Evolutionary conservation across 139 green algal genomes (phyloP).

Genomic region (Volvox reticuliferus): DNA sequence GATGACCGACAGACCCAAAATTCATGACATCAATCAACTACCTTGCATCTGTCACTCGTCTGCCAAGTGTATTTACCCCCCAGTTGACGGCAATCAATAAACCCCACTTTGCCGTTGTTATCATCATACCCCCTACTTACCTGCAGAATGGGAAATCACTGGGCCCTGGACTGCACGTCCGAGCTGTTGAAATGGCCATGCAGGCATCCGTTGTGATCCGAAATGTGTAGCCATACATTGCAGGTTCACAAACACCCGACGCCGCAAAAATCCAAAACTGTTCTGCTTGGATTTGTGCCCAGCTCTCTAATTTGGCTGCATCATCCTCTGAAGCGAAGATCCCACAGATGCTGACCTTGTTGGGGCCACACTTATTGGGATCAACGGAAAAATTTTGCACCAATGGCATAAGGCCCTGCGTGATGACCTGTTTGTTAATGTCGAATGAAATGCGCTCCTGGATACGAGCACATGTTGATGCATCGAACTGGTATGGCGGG

Average conservation of each 20-base stretch:
- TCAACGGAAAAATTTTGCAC: background rate
- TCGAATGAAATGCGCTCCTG: background rate
- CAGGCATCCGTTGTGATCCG: background rate
- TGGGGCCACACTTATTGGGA: background rate
- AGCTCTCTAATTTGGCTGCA: background rate
- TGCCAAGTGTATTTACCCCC: no score
- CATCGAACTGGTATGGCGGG: background rate
- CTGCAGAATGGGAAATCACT: background rate
- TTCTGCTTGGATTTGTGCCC: background rate
- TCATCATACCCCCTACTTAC: background rate
- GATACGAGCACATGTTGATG: background rate
- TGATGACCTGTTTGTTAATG: background rate
- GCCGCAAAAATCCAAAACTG: background rate
- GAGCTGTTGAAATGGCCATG: background rate
- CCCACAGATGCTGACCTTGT: background rate
- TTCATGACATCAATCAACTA: no score
- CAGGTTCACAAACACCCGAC: background rate
- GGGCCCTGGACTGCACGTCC: background rate
- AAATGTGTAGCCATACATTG: background rate
- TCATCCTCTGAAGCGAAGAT: background rate
- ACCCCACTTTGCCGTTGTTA: no score
- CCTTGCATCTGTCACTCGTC: no score
- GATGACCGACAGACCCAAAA: no score
- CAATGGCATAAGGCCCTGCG: background rate
- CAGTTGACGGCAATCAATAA: no score